phyloP scores from a whole-genome alignment of 2,329 filamentous ascomycete species.

The Aspergillus candidus region DNA sequence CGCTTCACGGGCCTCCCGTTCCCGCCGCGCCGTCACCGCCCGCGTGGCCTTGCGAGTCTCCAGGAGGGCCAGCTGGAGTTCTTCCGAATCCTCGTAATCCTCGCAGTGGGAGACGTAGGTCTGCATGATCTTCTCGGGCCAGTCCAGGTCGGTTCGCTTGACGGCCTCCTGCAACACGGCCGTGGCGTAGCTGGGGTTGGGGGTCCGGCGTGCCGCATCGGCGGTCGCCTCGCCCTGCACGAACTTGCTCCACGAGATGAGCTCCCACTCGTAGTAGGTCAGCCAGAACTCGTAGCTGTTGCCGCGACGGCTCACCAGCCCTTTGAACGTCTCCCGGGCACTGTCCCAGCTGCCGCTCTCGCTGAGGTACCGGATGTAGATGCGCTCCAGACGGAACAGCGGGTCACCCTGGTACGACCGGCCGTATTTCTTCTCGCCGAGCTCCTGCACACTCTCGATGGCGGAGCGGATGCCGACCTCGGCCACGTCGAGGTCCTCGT shows the following conservation, averaged over 20 bases:
- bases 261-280: conserved; percentile 86
- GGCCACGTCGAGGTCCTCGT: conserved; percentile 81
- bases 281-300: conserved; percentile 92
- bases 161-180: conserved; percentile 68
- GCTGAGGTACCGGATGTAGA: conserved; percentile 85
- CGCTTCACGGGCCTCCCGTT: conserved; percentile 58
- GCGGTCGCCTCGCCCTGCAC: conserved; percentile 48
- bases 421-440: conserved; percentile 72
- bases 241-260: conserved; percentile 61
- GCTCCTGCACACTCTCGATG: conserved; percentile 72
- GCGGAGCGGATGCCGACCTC: conserved; percentile 83
- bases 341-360: conserved; percentile 72
- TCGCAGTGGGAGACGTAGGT: conserved; percentile 58
- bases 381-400: conserved; percentile 79
- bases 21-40: conserved; percentile 57
- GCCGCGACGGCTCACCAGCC: conserved; percentile 61
- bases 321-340: conserved; percentile 71
- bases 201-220: conserved; percentile 50
- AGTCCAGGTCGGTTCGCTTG: conserved; percentile 44
- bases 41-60: conserved; percentile 64
- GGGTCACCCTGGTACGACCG: conserved; percentile 78
- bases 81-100: conserved; percentile 75
- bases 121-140: conserved; percentile 46
- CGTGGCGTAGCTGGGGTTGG: conserved; percentile 68
- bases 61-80: conserved; percentile 67